phyloP scores from a whole-genome alignment of 2,329 filamentous ascomycete species.

The Fusarium staphyleae region DNA sequence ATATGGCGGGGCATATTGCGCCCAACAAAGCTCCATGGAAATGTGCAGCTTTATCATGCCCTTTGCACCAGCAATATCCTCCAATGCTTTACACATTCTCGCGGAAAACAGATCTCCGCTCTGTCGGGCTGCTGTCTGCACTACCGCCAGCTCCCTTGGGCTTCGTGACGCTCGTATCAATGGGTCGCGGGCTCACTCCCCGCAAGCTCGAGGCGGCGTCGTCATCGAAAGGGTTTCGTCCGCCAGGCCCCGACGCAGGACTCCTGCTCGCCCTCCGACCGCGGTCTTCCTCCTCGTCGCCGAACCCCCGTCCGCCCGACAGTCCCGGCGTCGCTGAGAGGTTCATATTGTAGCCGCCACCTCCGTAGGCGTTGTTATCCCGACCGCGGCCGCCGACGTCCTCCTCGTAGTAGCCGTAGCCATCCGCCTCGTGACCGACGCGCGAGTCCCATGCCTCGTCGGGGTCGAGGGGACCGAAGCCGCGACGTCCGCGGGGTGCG shows the following conservation, averaged over 20 bases:
- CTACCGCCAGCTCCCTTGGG: conserved; percentile 44
- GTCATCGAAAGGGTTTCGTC: conserved; percentile 75
- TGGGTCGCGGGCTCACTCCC: conserved; percentile 79
- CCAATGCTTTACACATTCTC: conserved; percentile 65
- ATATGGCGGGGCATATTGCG: neutral
- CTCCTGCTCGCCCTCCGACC: conserved; percentile 55
- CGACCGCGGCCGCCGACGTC: conserved; percentile 44
- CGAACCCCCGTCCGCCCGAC: conserved; percentile 28
- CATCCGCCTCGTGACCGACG: conserved; percentile 76
- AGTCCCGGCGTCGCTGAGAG: conserved; percentile 49
- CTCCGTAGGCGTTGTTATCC: conserved; percentile 44
- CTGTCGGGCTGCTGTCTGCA: conserved; percentile 65
- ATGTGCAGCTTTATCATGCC: neutral
- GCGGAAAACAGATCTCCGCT: conserved; percentile 72
- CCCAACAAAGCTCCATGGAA: neutral
- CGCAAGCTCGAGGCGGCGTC: conserved; percentile 69
- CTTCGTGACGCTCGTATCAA: conserved; percentile 55
- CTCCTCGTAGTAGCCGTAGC: conserved; percentile 77
- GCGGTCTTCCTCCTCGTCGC: conserved; percentile 45
- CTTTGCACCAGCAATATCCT: neutral
- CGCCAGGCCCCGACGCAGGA: conserved; percentile 45
- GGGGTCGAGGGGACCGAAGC: conserved; percentile 75
- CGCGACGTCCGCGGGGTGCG: conserved; percentile 55
- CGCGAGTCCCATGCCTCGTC: conserved; percentile 87
- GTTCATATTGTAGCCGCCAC: conserved; percentile 58